Evolutionary conservation across 805 yeast species (phyloP).

Genomic region (Lachancea thermotolerans): DNA sequence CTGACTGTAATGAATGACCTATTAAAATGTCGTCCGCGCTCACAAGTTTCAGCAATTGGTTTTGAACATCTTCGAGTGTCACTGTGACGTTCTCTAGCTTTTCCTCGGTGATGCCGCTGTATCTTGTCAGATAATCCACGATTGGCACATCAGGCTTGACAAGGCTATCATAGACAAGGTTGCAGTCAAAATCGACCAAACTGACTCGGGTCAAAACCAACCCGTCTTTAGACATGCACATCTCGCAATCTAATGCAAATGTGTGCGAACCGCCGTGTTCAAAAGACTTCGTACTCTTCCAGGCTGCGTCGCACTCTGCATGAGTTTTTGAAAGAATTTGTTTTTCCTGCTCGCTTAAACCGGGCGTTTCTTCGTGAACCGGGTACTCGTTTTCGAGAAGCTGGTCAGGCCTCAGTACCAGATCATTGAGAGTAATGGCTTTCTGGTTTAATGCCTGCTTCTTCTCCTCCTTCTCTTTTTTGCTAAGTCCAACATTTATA

Average conservation of each 20-base stretch:
- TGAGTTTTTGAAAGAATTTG: slow-evolving; percentile 10
- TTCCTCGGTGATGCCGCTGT: slow-evolving; percentile 82
- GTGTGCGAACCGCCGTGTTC: slow-evolving; percentile 56
- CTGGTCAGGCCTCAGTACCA: slow-evolving; percentile 45
- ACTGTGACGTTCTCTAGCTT: slow-evolving; percentile 55
- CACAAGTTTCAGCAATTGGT: slow-evolving; percentile 42
- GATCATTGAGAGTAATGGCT: slow-evolving; percentile 43
- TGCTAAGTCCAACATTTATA: slow-evolving; percentile 48
- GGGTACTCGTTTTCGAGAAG: slow-evolving; percentile 52
- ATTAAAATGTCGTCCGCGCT: slow-evolving; percentile 59
- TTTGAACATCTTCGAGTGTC: slow-evolving; percentile 61
- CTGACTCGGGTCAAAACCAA: slow-evolving; percentile 73
- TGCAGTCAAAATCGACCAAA: slow-evolving; percentile 54
- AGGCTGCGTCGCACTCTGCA: slow-evolving; percentile 19
- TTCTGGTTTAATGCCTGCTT: slow-evolving; percentile 24
- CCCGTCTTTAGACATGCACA: slow-evolving; percentile 63
- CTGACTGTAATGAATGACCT: slow-evolving; percentile 89
- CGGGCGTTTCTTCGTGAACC: slow-evolving; percentile 39
- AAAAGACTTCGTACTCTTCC: slow-evolving; percentile 49
- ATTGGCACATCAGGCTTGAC: slow-evolving; percentile 76
- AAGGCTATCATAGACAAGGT: slow-evolving; percentile 58
- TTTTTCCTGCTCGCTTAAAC: slow-evolving; percentile 11
- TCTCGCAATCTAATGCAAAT: slow-evolving; percentile 89
- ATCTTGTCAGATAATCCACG: slow-evolving; percentile 72
- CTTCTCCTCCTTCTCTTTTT: slow-evolving; percentile 44